Conservation (phyloP, 1,139 yeast genomes). For the Pichia inconspicua region DNA sequence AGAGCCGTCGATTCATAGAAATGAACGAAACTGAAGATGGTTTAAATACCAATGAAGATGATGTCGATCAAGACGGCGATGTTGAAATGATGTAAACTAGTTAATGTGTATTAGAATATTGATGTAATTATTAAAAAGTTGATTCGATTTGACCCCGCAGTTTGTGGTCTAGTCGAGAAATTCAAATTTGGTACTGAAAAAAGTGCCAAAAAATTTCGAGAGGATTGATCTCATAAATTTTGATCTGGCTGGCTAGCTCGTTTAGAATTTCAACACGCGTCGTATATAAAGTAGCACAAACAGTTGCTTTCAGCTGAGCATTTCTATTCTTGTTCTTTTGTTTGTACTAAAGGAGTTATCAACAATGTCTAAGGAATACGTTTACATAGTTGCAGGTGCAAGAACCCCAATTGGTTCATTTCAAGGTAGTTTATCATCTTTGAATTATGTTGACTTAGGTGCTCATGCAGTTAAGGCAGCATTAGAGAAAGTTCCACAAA, state of each 20-base stretch:
- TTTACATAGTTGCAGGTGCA: conserved; percentile 82
- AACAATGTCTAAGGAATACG: conserved; percentile 36
- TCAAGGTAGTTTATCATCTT: conserved; percentile 72
- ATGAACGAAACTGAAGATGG: neutral
- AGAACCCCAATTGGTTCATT: conserved; percentile 96
- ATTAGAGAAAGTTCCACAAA: conserved; percentile 70
- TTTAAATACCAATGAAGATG: neutral
- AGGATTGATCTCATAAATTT: neutral
- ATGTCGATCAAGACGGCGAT: neutral
- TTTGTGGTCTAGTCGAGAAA: neutral
- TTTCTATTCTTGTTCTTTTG: neutral
- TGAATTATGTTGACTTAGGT: conserved; percentile 79
- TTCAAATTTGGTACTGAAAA: neutral
- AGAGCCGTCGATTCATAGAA: neutral
- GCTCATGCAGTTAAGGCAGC: conserved; percentile 89
- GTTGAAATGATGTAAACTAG: neutral
- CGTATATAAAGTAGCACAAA: neutral
- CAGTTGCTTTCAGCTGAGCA: neutral
- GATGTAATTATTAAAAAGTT: neutral
- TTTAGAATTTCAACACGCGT: neutral
- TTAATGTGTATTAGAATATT: neutral
- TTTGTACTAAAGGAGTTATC: neutral
- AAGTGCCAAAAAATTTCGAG: neutral
- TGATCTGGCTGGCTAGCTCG: neutral
- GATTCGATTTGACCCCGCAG: neutral